Percentiles rank a stretch among this genome's conserved stretches.
Evolutionary conservation across 2,329 filamentous ascomycete species (phyloP).

Genomic region (Paecilomyces fulvus): DNA sequence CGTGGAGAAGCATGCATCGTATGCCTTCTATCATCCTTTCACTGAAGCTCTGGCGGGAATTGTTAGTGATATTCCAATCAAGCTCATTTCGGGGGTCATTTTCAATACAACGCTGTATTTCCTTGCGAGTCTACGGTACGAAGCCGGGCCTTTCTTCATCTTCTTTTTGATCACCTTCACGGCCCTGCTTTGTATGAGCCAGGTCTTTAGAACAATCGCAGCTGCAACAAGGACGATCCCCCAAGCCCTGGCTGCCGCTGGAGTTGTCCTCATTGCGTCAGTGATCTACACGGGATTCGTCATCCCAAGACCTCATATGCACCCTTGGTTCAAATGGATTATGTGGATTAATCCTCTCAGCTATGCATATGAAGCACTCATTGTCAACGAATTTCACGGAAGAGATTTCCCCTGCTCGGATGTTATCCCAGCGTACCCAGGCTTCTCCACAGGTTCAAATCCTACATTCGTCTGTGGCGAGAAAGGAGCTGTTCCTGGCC

Average conservation of each 20-base stretch:
- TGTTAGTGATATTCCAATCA: slow-evolving; percentile 79
- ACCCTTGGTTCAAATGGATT: slow-evolving; percentile 60
- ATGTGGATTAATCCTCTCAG: slow-evolving; percentile 57
- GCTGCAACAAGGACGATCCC: slow-evolving; percentile 53
- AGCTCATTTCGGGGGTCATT: slow-evolving; percentile 59
- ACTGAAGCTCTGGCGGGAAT: slow-evolving; percentile 80
- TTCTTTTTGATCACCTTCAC: slow-evolving; percentile 54
- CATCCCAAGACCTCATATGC: slow-evolving; percentile 50
- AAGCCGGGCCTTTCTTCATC: slow-evolving; percentile 50
- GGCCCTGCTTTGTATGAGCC: slow-evolving; percentile 49
- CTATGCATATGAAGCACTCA: slow-evolving; percentile 56
- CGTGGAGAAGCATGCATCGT: slow-evolving; percentile 82
- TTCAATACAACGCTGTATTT: slow-evolving; percentile 85
- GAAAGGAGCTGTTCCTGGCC: slow-evolving; percentile 45
- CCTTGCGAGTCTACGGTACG: slow-evolving; percentile 48
- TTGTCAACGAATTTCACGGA: slow-evolving; percentile 51
- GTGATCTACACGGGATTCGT: slow-evolving; percentile 62
- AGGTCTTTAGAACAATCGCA: slow-evolving; percentile 52
- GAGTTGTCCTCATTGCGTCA: slow-evolving; percentile 46
- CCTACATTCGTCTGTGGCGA: slow-evolving; percentile 43
- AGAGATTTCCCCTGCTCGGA: slow-evolving; percentile 49
- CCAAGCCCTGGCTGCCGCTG: slow-evolving; percentile 52
- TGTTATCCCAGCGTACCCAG: slow-evolving; percentile 38
- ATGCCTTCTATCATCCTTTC: slow-evolving; percentile 83
- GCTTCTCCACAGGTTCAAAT: slow-evolving; percentile 32